phyloP scores from a whole-genome alignment of 768 basidiomycete species.

The Saitozyma sp. region DNA sequence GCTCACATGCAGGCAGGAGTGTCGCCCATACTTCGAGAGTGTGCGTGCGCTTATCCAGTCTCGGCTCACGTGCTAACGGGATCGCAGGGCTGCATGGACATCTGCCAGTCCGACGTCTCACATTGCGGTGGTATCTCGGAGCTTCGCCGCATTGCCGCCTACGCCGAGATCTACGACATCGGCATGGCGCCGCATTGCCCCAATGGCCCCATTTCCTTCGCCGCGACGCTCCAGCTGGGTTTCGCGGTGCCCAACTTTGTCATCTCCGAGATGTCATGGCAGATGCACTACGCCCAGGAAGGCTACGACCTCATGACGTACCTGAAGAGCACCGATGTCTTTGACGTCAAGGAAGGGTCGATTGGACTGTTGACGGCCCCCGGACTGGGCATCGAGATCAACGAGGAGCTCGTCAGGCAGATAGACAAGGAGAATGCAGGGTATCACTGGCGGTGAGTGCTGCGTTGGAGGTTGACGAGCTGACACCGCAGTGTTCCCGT shows the following conservation, averaged over 20 bases:
- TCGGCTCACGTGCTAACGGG: not conserved
- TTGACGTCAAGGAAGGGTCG: slow-evolving; percentile 45
- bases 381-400: slow-evolving; percentile 49
- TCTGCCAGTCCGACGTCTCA: slow-evolving; percentile 39
- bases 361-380: slow-evolving; percentile 40
- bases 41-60: not conserved
- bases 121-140: slow-evolving; percentile 50
- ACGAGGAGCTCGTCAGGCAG: slow-evolving; percentile 48
- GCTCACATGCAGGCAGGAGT: too few relatives aligned
- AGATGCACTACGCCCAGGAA: slow-evolving; percentile 54
- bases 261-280: slow-evolving; percentile 48
- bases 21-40: slow-evolving; percentile 54
- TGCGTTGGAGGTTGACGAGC: not conserved
- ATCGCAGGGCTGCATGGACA: slow-evolving; percentile 43
- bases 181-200: slow-evolving; percentile 72
- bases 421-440: slow-evolving; percentile 42
- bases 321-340: slow-evolving; percentile 49
- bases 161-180: slow-evolving; percentile 63
- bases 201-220: slow-evolving; percentile 63
- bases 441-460: slow-evolving; percentile 56
- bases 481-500: slow-evolving; percentile 25
- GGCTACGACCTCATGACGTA: slow-evolving; percentile 49
- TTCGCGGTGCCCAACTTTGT: slow-evolving; percentile 62
- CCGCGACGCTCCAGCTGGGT: slow-evolving; percentile 68
- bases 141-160: slow-evolving; percentile 45